Evolutionary conservation across 257 asterid species (phyloP), one percentile per base, ranked within the genome.

Genomic region (Jacaranda mimosifolia): DNA sequence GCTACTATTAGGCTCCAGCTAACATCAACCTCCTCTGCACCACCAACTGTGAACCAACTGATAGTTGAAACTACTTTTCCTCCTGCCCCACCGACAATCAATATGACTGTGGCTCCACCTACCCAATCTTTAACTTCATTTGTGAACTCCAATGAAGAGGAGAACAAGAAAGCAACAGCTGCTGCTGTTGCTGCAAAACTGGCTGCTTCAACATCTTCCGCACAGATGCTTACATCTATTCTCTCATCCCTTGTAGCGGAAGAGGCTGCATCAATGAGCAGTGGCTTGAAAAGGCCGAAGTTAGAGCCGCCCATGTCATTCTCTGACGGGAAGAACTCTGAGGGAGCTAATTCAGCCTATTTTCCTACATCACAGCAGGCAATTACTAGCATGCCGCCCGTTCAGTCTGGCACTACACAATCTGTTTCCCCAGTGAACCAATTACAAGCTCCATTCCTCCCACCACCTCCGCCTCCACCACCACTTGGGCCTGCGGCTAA

Each of bases 171-270:
- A 84, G 92, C 98, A 9, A 77, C 93, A 0, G 99, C 97, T 3
- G 98, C 99, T 17, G 97, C 97, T 9, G 93, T 96, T 9, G 99
- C 96, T 65, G 99, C 98, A 75, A 91, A 96, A 86, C 91, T 96
- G 5, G 80, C 97, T 36, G 94, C 97, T 15, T 93, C 97, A 13
- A 80, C 97, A 35, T 91, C 99, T 69, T 93, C 99, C 1, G 98
- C 98, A 0, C 97, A 96, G 81, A 90, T 96, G 99, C 89, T 96
- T 39, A 88, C 97, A 3, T 90, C 98, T 17, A 88, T 93, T 4
- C 91, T 96, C 62, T 93, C 98, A 32, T 90, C 97, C 59, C 94
- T 96, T 49, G 98, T 88, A 18, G 98, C 98, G 0, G 97, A 96
- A 85, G 98, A 96, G 83, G 97, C 89, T 57, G 98, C 97, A 12